Conservation (phyloP, 2,329 filamentous ascomycete genomes). For the Colletotrichum eleusines region DNA sequence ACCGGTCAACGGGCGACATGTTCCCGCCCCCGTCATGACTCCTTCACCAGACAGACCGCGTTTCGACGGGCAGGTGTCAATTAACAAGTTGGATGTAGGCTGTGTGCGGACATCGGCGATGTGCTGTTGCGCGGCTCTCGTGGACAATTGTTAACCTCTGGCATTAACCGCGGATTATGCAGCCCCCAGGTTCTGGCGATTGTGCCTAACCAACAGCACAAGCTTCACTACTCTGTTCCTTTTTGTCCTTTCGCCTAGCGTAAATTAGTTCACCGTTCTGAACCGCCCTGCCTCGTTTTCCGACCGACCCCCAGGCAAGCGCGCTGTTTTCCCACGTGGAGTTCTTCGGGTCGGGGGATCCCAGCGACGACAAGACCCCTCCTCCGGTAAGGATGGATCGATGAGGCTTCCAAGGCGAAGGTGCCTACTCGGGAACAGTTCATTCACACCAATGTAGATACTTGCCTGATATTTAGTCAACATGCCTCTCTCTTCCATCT, state of each 20-base stretch:
- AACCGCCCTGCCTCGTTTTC: slow-evolving; percentile 15
- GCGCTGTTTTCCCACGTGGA: slow-evolving; percentile 30
- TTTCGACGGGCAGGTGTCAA: neutral
- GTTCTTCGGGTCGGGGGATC: slow-evolving; percentile 24
- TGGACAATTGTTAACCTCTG: neutral
- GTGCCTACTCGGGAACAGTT: neutral
- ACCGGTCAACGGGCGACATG: neutral
- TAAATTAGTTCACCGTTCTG: too few species aligned
- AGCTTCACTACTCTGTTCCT: neutral
- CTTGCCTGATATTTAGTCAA: neutral
- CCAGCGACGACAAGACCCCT: slow-evolving; percentile 1
- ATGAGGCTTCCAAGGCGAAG: slow-evolving; percentile 2
- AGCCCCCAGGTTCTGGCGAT: neutral
- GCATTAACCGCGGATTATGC: neutral
- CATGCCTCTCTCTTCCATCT: neutral
- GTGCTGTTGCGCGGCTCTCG: slow-evolving; percentile 3
- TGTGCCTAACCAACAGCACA: neutral
- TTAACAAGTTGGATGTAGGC: neutral
- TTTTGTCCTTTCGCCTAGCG: neutral
- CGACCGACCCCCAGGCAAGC: slow-evolving; percentile 13
- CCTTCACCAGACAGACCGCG: neutral
- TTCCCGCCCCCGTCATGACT: neutral
- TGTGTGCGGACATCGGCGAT: neutral
- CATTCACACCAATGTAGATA: neutral
- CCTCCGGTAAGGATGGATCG: neutral